Conservation (phyloP, 768 basidiomycete species). For the Boletellus sp. region DNA sequence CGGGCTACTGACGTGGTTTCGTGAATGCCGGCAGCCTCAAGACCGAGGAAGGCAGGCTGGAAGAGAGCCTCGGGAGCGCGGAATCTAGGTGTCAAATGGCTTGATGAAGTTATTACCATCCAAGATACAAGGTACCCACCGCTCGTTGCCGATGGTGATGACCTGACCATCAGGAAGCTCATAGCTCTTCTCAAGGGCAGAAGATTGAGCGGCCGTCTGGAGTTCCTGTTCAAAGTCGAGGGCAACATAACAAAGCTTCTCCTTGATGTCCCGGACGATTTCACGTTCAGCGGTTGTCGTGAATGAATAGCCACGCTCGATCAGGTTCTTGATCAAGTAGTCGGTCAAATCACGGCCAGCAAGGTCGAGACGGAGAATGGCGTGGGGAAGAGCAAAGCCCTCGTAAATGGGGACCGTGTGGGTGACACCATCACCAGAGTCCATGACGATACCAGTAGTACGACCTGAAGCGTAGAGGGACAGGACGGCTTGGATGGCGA, state of each 20-base stretch:
- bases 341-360: conserved; percentile 92
- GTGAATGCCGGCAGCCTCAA: conserved; percentile 84
- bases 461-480: conserved; percentile 90
- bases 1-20: conserved; percentile 49
- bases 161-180: conserved; percentile 93
- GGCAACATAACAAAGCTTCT: conserved; percentile 90
- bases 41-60: conserved; percentile 56
- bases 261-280: conserved; percentile 96
- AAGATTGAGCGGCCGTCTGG: conserved; percentile 85
- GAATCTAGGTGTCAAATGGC: conserved; percentile 37
- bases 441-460: conserved; percentile 92
- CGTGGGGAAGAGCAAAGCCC: conserved; percentile 88
- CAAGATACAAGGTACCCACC: conserved; percentile 30
- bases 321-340: conserved; percentile 77
- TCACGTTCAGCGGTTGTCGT: conserved; percentile 91
- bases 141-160: conserved; percentile 77
- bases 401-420: conserved; percentile 98
- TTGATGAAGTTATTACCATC: background rate
- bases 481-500: conserved; percentile 69
- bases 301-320: conserved; percentile 91
- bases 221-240: conserved; percentile 93
- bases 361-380: conserved; percentile 88
- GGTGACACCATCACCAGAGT: conserved; percentile 94
- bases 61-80: conserved; percentile 54
- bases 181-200: conserved; percentile 88